Evolutionary conservation across 768 basidiomycete species (phyloP).

Genomic region (Cubamyces lactineus): DNA sequence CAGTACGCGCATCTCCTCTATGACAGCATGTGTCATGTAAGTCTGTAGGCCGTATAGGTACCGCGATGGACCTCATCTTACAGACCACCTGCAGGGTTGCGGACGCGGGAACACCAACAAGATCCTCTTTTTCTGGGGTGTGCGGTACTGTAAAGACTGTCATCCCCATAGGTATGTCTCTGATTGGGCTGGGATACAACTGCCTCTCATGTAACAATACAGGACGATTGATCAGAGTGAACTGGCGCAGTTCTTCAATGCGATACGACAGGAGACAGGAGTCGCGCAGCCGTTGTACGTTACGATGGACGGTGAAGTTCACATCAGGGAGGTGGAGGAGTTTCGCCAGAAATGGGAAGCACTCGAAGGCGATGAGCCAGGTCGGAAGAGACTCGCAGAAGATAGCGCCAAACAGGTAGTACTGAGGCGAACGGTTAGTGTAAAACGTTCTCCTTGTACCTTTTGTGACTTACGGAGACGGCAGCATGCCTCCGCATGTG

Average conservation of each 20-base stretch:
- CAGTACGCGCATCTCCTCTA: constrained; percentile 20
- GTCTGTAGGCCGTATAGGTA: constrained; percentile 9
- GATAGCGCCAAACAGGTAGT: neutral
- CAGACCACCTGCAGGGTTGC: neutral
- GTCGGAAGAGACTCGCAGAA: neutral
- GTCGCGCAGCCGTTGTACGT: neutral
- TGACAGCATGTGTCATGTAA: constrained; percentile 38
- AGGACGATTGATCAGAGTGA: neutral
- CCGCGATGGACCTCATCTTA: too few species aligned
- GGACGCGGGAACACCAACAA: neutral
- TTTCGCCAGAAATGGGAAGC: neutral
- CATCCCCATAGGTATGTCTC: neutral
- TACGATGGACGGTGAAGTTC: neutral
- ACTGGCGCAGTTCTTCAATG: neutral
- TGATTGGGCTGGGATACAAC: neutral
- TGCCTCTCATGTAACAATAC: neutral
- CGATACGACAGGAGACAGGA: neutral
- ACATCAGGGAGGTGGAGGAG: neutral
- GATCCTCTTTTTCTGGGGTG: neutral
- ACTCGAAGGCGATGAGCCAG: neutral
- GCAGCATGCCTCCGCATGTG: neutral
- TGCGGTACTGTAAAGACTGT: neutral
- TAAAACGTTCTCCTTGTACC: too few species aligned
- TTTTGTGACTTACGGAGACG: neutral
- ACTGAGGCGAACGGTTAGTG: neutral